Base-by-base conservation (phyloP, 2,329 filamentous ascomycete genomes). In the Talaromyces sp. region DNA sequence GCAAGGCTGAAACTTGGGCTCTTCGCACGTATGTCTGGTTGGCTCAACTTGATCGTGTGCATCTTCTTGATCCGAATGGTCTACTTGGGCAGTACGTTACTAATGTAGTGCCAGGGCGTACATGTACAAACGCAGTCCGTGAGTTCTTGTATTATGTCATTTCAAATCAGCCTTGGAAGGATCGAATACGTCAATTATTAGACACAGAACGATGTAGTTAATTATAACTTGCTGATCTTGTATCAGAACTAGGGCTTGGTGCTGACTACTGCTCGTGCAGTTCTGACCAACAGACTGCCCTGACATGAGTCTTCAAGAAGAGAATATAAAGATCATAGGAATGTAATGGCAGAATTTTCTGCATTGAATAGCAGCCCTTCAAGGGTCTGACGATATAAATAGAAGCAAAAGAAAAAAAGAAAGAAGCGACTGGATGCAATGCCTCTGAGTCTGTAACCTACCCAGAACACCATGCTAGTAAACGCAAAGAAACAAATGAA, bases 391-490 rank as follows among this genome's bases (percentile, higher is more conserved):
- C 3, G 33, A 39, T 22, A 10, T 39, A 5, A 50, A 39, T 9
- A 39, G 33, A 22, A 37, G 25, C 33, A 57, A 57, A 33, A 8
- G 33, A 35, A 8, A 54, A 54, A 56, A 56, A 57, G 49, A 56
- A 56, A 33, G 31, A 37, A 35, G 31, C 54, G 31, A 57, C 31
- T 39, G 33, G 43, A 41, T 49, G 45, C 49, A 27, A 52, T 52
- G 49, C 15, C 25, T 50, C 47, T 31, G 47, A 50, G 47, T 31
- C 25, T 31, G 47, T 50, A 31, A 50, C 25, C 47, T 39, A 35
- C 35, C 52, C 54, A 57, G 35, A 57, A 57, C 54, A 41, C 54
- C 54, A 39, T 57, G 54, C 54, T 57, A 57, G 33, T 9, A 57
- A 33, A 52, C n/a, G 49, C 49, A 25, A 57, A 50, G 17, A 22